Evolutionary conservation across 192 early-diverging fungal genomes (phyloP), one percentile per base, ranked within the genome.

Genomic region (Rhizophagus prolifer): DNA sequence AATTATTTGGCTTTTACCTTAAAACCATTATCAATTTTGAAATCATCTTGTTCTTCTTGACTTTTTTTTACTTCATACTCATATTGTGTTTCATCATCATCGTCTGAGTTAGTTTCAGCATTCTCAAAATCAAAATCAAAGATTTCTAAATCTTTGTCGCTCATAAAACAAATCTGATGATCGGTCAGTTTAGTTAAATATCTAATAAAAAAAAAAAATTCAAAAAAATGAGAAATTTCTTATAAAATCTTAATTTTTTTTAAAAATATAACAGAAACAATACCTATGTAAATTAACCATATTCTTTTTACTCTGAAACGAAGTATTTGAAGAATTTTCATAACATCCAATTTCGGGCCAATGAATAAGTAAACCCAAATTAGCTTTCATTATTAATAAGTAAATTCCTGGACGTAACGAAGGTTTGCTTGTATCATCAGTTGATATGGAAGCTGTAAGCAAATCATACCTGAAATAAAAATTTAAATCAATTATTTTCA

Each of bases 231-330:
- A 31, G 31, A 34, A 8, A 38, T 9, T 38, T 7, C 6, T 38
- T 36, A 0, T 38, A 38, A 38, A 8, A 38, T 6, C 36, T 6
- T 38, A 38, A 38, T 7, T 38, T 38, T 36, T 38, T 38, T 6
- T 7, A 38, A 38, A 38, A 8, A 38, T 7, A 38, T 7, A 8
- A 4, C 3, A 36, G 5, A 38, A 38, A 38, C 36, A 38, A 6
- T 21, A 75, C 78, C 78, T 58, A 54, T 79, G 78, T 5, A 79
- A 30, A 21, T 79, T 79, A 25, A 34, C 65, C 72, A 79, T 65
- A 60, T 79, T 79, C 65, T 75, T 79, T 30, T 75, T 74, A 36
- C 9, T 21, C 28, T 67, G 28, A 1, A 46, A 62, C 26, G 78
- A 66, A 10, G 28, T 63, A 28, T 75, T 75, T 16, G 36, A 38